These are phyloP conservation scores for Spinellus fusiger DNA, from an alignment of 192 early-diverging fungal species.

Conservation along the genomic window DNA sequence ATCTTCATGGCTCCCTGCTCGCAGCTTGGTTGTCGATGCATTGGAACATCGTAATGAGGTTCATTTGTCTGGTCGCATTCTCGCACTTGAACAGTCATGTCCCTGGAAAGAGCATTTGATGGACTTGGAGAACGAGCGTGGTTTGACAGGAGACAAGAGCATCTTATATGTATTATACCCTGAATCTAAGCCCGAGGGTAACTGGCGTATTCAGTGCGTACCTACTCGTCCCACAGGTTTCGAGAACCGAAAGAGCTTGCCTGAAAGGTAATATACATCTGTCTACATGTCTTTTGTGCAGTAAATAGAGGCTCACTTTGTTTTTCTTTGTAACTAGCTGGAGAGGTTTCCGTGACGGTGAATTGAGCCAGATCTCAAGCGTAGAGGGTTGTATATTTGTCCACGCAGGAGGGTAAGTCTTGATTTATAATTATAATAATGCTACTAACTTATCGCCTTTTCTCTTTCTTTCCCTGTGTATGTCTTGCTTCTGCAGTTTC, in stretches of 20 bases:
- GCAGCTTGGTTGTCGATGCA: slow-evolving; percentile 75
- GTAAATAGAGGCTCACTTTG: neutral
- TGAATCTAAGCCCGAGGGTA: slow-evolving; percentile 48
- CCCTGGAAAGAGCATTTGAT: slow-evolving; percentile 95
- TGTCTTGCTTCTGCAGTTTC: slow-evolving; percentile 8
- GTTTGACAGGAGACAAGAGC: slow-evolving; percentile 40
- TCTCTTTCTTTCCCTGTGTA: neutral
- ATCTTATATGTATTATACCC: slow-evolving; percentile 76
- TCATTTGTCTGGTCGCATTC: slow-evolving; percentile 70
- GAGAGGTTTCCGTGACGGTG: slow-evolving; percentile 80
- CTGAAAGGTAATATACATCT: slow-evolving; percentile 40
- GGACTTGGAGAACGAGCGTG: slow-evolving; percentile 54
- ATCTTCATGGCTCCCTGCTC: slow-evolving; percentile 82
- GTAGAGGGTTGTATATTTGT: slow-evolving; percentile 83
- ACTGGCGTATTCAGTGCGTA: slow-evolving; percentile 79
- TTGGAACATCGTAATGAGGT: slow-evolving; percentile 49
- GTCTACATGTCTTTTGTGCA: neutral
- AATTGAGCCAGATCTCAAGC: slow-evolving; percentile 67
- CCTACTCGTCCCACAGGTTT: slow-evolving; percentile 51
- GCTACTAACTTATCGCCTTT: neutral
- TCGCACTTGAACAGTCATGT: slow-evolving; percentile 77
- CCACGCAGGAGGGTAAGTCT: slow-evolving; percentile 57
- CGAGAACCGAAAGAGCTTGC: slow-evolving; percentile 71
- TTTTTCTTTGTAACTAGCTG: slow-evolving; percentile 45
- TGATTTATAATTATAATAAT: neutral